Evolutionary conservation across 2,329 filamentous ascomycete species (phyloP).

Genomic region (Hymenoscyphus repandus): DNA sequence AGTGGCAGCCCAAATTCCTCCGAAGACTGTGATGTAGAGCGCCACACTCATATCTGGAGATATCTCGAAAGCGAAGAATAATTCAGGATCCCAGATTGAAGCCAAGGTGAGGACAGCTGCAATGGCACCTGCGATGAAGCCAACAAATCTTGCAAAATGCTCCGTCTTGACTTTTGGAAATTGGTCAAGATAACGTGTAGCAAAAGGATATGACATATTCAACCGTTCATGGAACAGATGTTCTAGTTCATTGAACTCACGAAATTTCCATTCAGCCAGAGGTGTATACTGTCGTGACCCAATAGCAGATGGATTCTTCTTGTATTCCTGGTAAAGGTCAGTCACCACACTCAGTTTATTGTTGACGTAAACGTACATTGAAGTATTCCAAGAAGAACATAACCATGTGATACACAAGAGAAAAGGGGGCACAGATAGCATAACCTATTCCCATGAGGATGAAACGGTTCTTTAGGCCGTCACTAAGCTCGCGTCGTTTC

Average conservation of each 20-base stretch:
- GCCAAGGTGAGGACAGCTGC: conserved; percentile 79
- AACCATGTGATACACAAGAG: conserved; percentile 79
- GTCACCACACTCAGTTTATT: not conserved
- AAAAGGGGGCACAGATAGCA: conserved; percentile 78
- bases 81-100: conserved; percentile 82
- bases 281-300: conserved; percentile 89
- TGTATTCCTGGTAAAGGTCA: conserved; percentile 64
- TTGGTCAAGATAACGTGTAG: conserved; percentile 86
- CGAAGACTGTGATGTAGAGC: conserved; percentile 83
- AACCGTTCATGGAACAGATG: conserved; percentile 86
- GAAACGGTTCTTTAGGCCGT: conserved; percentile 72
- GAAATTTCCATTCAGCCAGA: conserved; percentile 94
- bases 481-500: conserved; percentile 71
- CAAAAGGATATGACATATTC: conserved; percentile 93
- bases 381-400: conserved; percentile 95
- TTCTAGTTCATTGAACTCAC: conserved; percentile 94
- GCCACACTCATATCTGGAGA: conserved; percentile 82
- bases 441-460: conserved; percentile 81
- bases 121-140: conserved; percentile 82
- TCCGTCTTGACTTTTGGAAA: conserved; percentile 95
- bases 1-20: conserved; percentile 76
- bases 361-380: conserved; percentile 54
- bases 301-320: conserved; percentile 83
- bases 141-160: conserved; percentile 75
- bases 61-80: conserved; percentile 88